Percentiles rank a stretch among this genome's conserved stretches.
phyloP scores from a whole-genome alignment of 2,329 filamentous ascomycete genomes.

The Lachnellula cervina region DNA sequence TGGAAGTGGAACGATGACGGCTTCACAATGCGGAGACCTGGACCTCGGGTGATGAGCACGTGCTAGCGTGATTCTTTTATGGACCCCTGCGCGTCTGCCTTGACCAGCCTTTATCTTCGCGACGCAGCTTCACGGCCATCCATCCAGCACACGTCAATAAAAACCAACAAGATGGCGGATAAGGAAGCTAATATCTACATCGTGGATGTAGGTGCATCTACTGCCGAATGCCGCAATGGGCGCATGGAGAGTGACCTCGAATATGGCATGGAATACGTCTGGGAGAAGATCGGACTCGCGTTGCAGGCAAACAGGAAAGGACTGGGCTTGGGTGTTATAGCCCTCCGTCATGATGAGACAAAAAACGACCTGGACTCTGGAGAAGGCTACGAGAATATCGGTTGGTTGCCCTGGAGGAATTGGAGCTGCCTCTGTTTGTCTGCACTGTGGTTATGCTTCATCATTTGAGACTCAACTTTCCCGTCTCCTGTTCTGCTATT shows the following conservation, averaged over 20 bases:
- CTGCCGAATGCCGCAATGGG: conserved; percentile 67
- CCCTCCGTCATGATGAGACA: conserved; percentile 74
- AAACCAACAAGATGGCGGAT: conserved; percentile 63
- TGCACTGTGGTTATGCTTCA: neutral
- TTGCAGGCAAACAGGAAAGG: conserved; percentile 67
- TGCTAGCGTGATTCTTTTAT: neutral
- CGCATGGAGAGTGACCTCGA: conserved; percentile 77
- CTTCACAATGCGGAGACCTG: neutral
- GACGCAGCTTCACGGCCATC: neutral
- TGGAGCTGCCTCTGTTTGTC: neutral
- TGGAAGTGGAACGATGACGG: neutral
- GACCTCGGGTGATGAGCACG: neutral
- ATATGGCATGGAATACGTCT: conserved; percentile 86
- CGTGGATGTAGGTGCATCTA: conserved; percentile 81
- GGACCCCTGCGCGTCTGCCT: conserved; percentile 8
- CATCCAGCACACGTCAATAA: neutral
- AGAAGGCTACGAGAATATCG: conserved; percentile 73
- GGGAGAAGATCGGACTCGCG: conserved; percentile 82
- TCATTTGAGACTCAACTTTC: conserved; percentile 32
- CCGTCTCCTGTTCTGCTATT: neutral
- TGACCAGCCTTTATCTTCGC: neutral
- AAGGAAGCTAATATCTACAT: conserved; percentile 95
- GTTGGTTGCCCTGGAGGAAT: neutral
- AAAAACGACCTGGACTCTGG: conserved; percentile 62
- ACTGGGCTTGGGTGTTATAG: conserved; percentile 72